Evolutionary conservation across 2,329 filamentous ascomycete genomes (phyloP).

Genomic region (Sporothrix phasma): DNA sequence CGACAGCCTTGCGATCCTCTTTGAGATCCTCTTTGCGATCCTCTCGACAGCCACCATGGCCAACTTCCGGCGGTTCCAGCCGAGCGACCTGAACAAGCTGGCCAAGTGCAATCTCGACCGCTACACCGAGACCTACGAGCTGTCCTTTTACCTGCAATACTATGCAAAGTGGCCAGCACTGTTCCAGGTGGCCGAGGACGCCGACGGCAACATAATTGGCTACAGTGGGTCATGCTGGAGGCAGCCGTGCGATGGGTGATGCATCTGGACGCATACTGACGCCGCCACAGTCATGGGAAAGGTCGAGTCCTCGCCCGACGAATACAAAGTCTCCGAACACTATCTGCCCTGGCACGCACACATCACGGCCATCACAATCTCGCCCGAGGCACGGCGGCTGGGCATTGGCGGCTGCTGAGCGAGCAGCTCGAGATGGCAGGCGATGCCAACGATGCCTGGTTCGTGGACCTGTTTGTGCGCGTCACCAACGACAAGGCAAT

Average conservation of each 20-base stretch:
- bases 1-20: background rate
- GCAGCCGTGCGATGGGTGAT: too few species aligned
- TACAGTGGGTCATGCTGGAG: conserved; percentile 84
- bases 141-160: conserved; percentile 92
- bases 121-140: conserved; percentile 94
- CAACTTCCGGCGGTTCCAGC: conserved; percentile 74
- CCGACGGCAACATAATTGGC: conserved; percentile 78
- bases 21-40: background rate
- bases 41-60: conserved; percentile 46
- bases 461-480: conserved; percentile 89
- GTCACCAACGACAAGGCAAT: conserved; percentile 83
- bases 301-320: conserved; percentile 74
- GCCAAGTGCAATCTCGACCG: conserved; percentile 94
- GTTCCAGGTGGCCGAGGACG: conserved; percentile 84
- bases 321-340: conserved; percentile 66
- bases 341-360: conserved; percentile 99
- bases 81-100: conserved; percentile 76
- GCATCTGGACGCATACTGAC: conserved; percentile 22
- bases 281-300: conserved; percentile 76
- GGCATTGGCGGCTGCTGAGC: conserved; percentile 76
- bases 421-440: conserved; percentile 73
- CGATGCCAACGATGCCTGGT: conserved; percentile 79
- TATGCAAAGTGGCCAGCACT: conserved; percentile 91
- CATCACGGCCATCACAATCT: conserved; percentile 89
- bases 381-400: conserved; percentile 72